These are phyloP conservation scores for Penicillium sp. DNA, from an alignment of 2,329 filamentous ascomycete species.

Conservation along the genomic window DNA sequence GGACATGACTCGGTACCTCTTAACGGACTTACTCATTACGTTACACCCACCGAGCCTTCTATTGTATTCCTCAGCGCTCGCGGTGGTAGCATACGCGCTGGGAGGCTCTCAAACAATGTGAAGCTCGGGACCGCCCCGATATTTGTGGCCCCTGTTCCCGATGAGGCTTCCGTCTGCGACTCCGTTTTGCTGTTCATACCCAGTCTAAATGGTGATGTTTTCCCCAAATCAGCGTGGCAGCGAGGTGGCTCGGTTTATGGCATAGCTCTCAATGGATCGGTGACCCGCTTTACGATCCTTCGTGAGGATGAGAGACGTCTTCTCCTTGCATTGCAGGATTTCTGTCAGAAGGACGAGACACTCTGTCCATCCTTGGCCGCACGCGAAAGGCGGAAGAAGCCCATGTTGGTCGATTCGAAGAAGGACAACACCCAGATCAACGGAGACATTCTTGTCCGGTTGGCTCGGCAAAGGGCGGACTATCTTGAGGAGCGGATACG, in stretches of 20 bases:
- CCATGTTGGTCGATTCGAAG: slow-evolving; percentile 36
- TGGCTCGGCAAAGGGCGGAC: slow-evolving; percentile 41
- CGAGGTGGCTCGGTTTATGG: slow-evolving; percentile 50
- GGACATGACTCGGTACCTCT: slow-evolving; percentile 30
- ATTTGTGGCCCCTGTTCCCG: slow-evolving; percentile 6
- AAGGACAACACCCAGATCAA: slow-evolving; percentile 56
- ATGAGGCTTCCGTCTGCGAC: slow-evolving; percentile 30
- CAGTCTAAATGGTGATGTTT: slow-evolving; percentile 13
- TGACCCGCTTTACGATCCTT: slow-evolving; percentile 65
- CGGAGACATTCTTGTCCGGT: slow-evolving; percentile 57
- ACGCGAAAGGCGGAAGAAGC: slow-evolving; percentile 21
- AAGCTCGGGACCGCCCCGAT: slow-evolving; percentile 18
- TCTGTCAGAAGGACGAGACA: slow-evolving; percentile 48
- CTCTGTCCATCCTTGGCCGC: slow-evolving; percentile 48
- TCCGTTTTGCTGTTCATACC: slow-evolving; percentile 29
- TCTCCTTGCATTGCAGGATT: slow-evolving; percentile 65
- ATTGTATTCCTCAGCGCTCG: slow-evolving; percentile 47
- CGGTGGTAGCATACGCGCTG: slow-evolving; percentile 47
- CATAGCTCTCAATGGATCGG: slow-evolving; percentile 61
- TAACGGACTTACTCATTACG: slow-evolving; percentile 28
- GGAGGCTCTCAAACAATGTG: slow-evolving; percentile 19
- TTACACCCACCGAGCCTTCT: slow-evolving; percentile 35
- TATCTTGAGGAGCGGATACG: slow-evolving; percentile 29
- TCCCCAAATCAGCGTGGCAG: slow-evolving; percentile 28
- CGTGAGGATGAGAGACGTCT: slow-evolving; percentile 58